Percentiles rank a stretch among this genome's conserved stretches.
phyloP scores from a whole-genome alignment of 257 asterid genomes.

The Fraxinus excelsior region DNA sequence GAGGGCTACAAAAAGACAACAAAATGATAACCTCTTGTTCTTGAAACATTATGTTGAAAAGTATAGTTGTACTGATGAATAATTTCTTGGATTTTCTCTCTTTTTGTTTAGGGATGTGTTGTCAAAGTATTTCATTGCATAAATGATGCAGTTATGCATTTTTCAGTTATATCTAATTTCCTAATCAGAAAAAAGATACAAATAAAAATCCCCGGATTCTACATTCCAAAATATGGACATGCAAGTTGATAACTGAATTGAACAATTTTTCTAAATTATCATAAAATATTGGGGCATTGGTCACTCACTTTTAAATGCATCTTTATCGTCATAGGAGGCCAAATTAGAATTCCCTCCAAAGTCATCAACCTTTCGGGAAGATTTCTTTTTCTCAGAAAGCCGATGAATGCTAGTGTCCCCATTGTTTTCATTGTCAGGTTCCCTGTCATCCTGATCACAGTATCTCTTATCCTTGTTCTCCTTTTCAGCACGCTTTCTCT shows the following conservation, averaged over 20 bases:
- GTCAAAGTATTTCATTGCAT: not conserved
- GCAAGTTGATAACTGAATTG: conserved; percentile 5
- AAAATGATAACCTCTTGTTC: not conserved
- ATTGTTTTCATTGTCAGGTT: conserved; percentile 63
- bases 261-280: not conserved
- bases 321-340: conserved; percentile 69
- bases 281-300: conserved; percentile 8
- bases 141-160: not conserved
- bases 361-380: conserved; percentile 68
- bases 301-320: conserved; percentile 82
- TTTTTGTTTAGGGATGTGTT: not conserved
- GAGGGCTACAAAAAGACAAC: not conserved
- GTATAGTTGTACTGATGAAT: not conserved
- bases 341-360: conserved; percentile 63
- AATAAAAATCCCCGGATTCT: conserved; percentile 2
- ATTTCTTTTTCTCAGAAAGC: conserved; percentile 68
- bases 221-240: not conserved
- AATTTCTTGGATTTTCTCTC: not conserved
- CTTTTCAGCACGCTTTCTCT: conserved; percentile 57
- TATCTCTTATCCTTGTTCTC: conserved; percentile 72
- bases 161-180: not conserved
- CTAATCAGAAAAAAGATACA: not conserved
- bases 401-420: conserved; percentile 67
- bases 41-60: not conserved
- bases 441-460: conserved; percentile 74